Evolutionary conservation across 495 filamentous ascomycete genomes (phyloP).

Genomic region (Trichocladium antarcticum): DNA sequence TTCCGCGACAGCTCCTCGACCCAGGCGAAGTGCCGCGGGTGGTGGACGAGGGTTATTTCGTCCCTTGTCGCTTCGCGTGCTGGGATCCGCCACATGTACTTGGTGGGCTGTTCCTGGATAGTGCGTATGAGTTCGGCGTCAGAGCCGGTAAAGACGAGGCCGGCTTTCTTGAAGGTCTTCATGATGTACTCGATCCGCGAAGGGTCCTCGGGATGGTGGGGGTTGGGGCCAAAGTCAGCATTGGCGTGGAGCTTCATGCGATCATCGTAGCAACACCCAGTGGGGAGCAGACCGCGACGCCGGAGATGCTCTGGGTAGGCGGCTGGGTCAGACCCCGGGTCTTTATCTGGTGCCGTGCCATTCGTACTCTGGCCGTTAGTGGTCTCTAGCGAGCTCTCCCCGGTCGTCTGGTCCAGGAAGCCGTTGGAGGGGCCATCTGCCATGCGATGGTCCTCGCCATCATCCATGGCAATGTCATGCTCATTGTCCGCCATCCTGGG

Average conservation of each 20-base stretch:
- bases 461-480: conserved; percentile 29
- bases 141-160: conserved; percentile 50
- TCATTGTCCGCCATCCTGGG: conserved; percentile 26
- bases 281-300: conserved; percentile 40
- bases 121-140: conserved; percentile 36
- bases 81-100: conserved; percentile 63
- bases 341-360: conserved; percentile 12
- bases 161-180: conserved; percentile 65
- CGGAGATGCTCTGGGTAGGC: conserved; percentile 16
- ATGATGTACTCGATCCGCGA: conserved; percentile 82
- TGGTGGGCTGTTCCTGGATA: conserved; percentile 37
- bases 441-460: conserved; percentile 29
- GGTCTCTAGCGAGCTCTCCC: conserved; percentile 15
- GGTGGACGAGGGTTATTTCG: conserved; percentile 72
- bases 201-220: conserved; percentile 90
- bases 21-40: conserved; percentile 62
- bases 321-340: conserved; percentile 15
- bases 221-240: conserved; percentile 50
- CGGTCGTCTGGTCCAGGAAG: conserved; percentile 16
- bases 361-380: conserved; percentile 21
- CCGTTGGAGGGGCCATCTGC: conserved; percentile 31
- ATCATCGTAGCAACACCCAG: conserved; percentile 78
- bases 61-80: conserved; percentile 61
- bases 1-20: conserved; percentile 48
- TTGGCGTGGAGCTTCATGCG: conserved; percentile 90